Evolutionary conservation across 2,329 filamentous ascomycete genomes (phyloP).

Genomic region (Curvularia lunata): DNA sequence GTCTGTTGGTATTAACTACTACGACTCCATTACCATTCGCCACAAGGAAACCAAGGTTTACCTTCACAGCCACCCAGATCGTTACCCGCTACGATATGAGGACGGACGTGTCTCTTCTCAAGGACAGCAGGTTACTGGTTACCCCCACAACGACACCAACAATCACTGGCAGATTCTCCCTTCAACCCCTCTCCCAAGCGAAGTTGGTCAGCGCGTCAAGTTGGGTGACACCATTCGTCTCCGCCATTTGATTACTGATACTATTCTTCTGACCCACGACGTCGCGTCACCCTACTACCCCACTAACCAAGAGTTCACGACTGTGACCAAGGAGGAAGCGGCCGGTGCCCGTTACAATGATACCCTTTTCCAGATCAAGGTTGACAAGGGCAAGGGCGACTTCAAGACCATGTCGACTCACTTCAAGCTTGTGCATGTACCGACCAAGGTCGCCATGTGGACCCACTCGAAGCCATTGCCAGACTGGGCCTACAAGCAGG

Average conservation of each 20-base stretch:
- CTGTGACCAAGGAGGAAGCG: conserved; percentile 74
- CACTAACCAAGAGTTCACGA: conserved; percentile 98
- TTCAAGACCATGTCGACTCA: conserved; percentile 91
- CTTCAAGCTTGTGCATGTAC: conserved; percentile 94
- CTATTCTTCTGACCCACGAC: conserved; percentile 88
- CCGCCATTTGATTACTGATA: conserved; percentile 84
- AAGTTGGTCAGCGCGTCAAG: conserved; percentile 69
- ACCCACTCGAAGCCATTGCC: conserved; percentile 94
- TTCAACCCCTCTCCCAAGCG: conserved; percentile 56
- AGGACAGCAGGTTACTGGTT: conserved; percentile 95
- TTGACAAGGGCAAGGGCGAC: conserved; percentile 82
- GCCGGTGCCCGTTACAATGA: conserved; percentile 79
- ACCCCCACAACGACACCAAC: conserved; percentile 98
- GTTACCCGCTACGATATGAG: conserved; percentile 92
- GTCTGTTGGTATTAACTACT: conserved; percentile 85
- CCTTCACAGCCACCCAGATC: conserved; percentile 89
- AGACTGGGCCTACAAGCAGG: conserved; percentile 96
- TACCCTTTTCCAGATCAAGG: conserved; percentile 88
- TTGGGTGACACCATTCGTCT: conserved; percentile 88
- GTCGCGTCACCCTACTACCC: conserved; percentile 95
- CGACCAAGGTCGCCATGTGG: conserved; percentile 99
- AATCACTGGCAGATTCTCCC: conserved; percentile 97
- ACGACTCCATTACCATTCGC: conserved; percentile 82
- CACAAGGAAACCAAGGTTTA: conserved; percentile 99
- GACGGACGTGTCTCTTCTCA: conserved; percentile 97